Conservation (phyloP, 2,329 filamentous ascomycete genomes). For the Trichophyton simii region DNA sequence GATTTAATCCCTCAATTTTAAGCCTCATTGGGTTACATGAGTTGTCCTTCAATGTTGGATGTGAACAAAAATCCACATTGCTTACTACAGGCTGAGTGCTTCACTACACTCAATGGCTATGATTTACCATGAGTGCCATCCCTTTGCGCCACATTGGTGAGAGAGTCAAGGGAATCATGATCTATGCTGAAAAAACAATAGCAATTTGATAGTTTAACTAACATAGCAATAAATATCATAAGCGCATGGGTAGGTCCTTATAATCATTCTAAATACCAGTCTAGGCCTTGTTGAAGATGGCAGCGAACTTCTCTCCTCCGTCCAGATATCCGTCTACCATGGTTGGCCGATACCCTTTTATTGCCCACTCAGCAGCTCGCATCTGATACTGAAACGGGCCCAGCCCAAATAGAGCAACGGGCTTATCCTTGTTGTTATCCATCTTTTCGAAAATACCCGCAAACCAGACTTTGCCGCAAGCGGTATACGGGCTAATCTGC, state of each 20-base stretch:
- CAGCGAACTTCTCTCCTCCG: neutral
- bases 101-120: too few relatives aligned
- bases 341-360: neutral
- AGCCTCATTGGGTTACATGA: too few relatives aligned
- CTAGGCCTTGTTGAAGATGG: neutral
- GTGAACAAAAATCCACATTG: too few relatives aligned
- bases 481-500: constrained; percentile 9
- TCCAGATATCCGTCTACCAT: neutral
- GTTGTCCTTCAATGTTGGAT: too few relatives aligned
- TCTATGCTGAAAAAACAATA: neutral
- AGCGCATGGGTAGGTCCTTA: neutral
- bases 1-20: too few relatives aligned
- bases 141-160: neutral
- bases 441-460: constrained; percentile 11
- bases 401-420: constrained; percentile 5
- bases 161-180: neutral
- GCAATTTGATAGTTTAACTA: neutral
- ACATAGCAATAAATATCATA: neutral
- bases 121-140: too few relatives aligned
- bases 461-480: constrained; percentile 6
- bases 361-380: neutral
- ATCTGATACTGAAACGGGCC: constrained; percentile 3
- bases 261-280: neutral
- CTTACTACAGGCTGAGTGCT: too few relatives aligned
- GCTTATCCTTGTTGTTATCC: neutral